Percentiles rank a stretch among this genome's conserved stretches.
Conservation (phyloP, 192 early-diverging fungal species). For the Coemansia sp. region DNA sequence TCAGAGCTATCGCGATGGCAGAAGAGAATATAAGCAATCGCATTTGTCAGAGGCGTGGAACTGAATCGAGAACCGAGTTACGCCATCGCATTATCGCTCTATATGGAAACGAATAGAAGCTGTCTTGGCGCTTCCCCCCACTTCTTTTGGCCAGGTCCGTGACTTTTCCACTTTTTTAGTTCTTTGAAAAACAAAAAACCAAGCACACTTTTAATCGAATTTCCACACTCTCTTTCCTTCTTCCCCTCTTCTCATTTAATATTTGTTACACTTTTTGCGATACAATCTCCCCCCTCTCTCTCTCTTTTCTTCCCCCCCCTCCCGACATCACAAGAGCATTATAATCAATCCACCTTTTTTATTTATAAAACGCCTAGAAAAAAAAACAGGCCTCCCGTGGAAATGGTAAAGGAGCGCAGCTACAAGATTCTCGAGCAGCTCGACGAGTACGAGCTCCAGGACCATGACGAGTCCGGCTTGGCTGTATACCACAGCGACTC, state of each 20-base stretch:
- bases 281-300: background rate
- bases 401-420: constrained; percentile 48
- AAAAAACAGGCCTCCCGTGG: background rate
- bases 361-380: constrained; percentile 5
- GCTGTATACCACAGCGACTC: constrained; percentile 26
- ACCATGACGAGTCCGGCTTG: constrained; percentile 21
- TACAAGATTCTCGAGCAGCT: constrained; percentile 55
- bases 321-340: background rate
- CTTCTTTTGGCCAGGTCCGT: background rate
- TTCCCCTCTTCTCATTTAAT: background rate
- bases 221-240: background rate
- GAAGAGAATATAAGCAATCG: background rate
- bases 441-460: constrained; percentile 52
- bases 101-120: too few species aligned
- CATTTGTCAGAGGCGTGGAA: background rate
- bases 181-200: constrained; percentile 10
- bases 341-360: constrained; percentile 3
- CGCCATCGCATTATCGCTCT: background rate
- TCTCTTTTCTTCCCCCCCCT: background rate
- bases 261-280: background rate
- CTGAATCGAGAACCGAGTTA: background rate
- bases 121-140: background rate
- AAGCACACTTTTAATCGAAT: constrained; percentile 3
- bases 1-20: too few species aligned
- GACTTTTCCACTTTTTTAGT: constrained; percentile 12